Base-by-base conservation (phyloP, 169 alveolate species). In the Perkinsus chesapeaki region DNA sequence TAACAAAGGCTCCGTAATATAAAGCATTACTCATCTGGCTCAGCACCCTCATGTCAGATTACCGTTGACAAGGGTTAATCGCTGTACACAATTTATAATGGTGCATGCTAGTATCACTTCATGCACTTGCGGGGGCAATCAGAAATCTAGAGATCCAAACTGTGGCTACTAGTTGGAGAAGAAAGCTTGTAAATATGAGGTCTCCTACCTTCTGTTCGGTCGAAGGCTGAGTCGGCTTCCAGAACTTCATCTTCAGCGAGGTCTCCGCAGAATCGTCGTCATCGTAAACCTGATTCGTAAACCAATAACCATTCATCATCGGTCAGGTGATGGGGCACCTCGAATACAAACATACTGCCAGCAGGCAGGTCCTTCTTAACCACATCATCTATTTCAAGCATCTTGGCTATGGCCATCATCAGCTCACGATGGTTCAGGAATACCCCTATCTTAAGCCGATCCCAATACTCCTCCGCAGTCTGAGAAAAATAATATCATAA, bases 341-440 rank as follows among this genome's bases (percentile, higher is more conserved):
- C 92, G 10, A 90, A 38, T 3, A 90, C 39, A 20, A 90, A 39
- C 92, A 90, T 90, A 27, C 48, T 38, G 48, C 92, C 92, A 12
- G 92, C n/a, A 31, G 92, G 48, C 39, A 90, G 39, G 1, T 36
- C 39, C 43, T 90, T 12, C 92, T 12, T 90, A 3, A 38, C 92
- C 0, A 36, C 92, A 31, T 10, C 36, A 31, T 90, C 92, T 23
- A 90, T 90, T 27, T 39, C 39, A 39, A 90, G 39, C 48, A 90
- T 39, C 31, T 36, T 90, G 36, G 48, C 39, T 20, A 90, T 3
- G 31, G 92, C 92, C 31, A 31, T 38, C 92, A 90, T 34, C 36
- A 90, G 37, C 92, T 90, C 92, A 27, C 92, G 92, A 31, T 90
- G 92, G 92, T 90, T 90, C 39, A 90, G 36, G 19, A 90, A 90